Conservation (phyloP, 352 stramenopile genomes). For the Globisporangium splendens region DNA sequence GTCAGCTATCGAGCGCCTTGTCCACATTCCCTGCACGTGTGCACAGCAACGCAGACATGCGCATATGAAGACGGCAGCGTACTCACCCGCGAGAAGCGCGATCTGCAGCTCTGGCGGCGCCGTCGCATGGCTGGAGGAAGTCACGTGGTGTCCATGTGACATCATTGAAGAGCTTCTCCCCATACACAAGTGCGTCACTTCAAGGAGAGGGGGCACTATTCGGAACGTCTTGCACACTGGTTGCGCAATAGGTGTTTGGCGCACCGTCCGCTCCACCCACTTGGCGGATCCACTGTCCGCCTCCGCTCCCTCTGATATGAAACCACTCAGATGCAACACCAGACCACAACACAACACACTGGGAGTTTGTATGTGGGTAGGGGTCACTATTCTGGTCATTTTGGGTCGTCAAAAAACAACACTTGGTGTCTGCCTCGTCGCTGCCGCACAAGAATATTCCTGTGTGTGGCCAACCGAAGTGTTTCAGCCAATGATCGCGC, state of each 20-base stretch:
- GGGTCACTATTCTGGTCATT: neutral
- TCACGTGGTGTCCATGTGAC: neutral
- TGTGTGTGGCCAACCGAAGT: neutral
- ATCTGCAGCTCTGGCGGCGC: slow-evolving; percentile 32
- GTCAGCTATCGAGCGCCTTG: too few relatives aligned
- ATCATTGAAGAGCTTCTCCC: neutral
- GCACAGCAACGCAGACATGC: neutral
- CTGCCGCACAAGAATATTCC: slow-evolving; percentile 7
- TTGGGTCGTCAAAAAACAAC: neutral
- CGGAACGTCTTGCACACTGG: neutral
- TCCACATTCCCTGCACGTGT: neutral
- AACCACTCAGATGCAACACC: slow-evolving; percentile 2
- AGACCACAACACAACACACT: neutral
- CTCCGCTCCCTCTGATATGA: neutral
- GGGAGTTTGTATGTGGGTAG: neutral
- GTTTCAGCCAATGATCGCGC: neutral
- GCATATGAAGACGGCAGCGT: neutral
- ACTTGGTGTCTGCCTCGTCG: neutral
- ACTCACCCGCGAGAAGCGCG: slow-evolving; percentile 50
- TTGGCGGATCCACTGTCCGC: slow-evolving; percentile 1
- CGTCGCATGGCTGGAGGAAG: neutral
- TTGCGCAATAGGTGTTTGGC: neutral
- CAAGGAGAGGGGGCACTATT: slow-evolving; percentile 1
- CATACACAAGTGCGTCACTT: neutral
- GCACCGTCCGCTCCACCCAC: neutral